Percentiles rank a stretch among this genome's conserved stretches.
Evolutionary conservation across 768 basidiomycete species (phyloP).

Genomic region (Trametes elegans): DNA sequence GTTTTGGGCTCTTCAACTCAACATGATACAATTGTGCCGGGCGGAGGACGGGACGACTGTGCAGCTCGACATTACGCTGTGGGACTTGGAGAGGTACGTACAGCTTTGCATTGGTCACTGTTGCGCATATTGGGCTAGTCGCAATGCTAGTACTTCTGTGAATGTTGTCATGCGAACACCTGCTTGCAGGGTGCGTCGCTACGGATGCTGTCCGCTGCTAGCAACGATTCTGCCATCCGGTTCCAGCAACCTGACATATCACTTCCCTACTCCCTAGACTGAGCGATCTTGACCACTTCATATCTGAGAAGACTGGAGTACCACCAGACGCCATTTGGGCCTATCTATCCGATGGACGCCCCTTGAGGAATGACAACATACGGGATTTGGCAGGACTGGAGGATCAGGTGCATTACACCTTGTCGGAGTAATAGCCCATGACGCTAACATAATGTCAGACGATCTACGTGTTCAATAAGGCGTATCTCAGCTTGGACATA

Average conservation of each 20-base stretch:
- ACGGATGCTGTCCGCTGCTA: no score
- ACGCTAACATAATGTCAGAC: slow-evolving; percentile 37
- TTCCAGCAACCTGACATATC: no score
- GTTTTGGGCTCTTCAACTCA: no score
- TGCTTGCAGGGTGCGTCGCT: no score
- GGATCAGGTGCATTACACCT: slow-evolving; percentile 57
- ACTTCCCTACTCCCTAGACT: slow-evolving; percentile 41
- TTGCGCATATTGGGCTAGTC: no score
- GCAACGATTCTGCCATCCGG: no score
- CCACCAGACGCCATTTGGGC: slow-evolving; percentile 69
- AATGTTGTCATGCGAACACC: no score
- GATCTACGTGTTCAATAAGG: slow-evolving; percentile 83
- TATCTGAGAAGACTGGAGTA: slow-evolving; percentile 70
- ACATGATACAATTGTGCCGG: slow-evolving; percentile 41
- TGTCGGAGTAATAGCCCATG: neutral
- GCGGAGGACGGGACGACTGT: slow-evolving; percentile 41
- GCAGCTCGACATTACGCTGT: slow-evolving; percentile 59
- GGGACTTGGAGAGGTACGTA: slow-evolving; percentile 74
- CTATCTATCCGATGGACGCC: slow-evolving; percentile 77
- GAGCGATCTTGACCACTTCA: slow-evolving; percentile 67
- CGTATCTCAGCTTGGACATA: slow-evolving; percentile 68
- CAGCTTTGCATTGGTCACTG: slow-evolving; percentile 1
- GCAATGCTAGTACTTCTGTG: neutral
- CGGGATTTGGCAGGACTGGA: slow-evolving; percentile 72
- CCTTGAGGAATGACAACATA: slow-evolving; percentile 67